A percentile compares a stretch with the other conserved stretches of the same genome.
phyloP scores from a whole-genome alignment of 345 rosid genomes.

The Eucalyptus marginata region DNA sequence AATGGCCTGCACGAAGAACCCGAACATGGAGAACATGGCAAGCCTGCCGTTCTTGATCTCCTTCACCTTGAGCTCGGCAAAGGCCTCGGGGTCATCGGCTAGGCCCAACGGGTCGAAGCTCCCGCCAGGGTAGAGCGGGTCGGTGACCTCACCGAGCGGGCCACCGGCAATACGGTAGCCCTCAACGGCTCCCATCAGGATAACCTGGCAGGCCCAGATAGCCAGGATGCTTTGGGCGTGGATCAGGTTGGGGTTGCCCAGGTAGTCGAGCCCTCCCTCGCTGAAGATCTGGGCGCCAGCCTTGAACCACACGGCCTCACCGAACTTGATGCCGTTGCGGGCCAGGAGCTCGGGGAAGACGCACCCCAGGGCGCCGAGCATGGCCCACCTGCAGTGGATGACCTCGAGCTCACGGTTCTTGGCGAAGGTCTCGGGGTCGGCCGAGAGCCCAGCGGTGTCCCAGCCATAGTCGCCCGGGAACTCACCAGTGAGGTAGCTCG shows the following conservation, averaged over 20 bases:
- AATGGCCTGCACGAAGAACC: slow-evolving; percentile 1
- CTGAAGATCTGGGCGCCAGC: neutral
- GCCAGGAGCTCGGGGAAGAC: slow-evolving; percentile 4
- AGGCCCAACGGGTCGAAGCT: slow-evolving; percentile 13
- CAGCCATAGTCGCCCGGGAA: slow-evolving; percentile 10
- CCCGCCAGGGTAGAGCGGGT: slow-evolving; percentile 8
- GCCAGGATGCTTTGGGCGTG: slow-evolving; percentile 14
- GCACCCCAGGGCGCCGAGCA: slow-evolving; percentile 6
- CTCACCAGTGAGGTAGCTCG: neutral
- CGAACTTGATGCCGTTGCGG: slow-evolving; percentile 2
- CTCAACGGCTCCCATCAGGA: slow-evolving; percentile 6
- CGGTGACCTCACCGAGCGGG: slow-evolving; percentile 2
- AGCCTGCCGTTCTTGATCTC: slow-evolving; percentile 14
- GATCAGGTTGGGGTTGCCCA: slow-evolving; percentile 7
- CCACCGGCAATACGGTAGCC: neutral
- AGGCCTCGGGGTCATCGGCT: slow-evolving; percentile 13
- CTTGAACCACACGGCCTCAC: slow-evolving; percentile 3
- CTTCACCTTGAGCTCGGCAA: slow-evolving; percentile 11
- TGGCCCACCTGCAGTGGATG: slow-evolving; percentile 10
- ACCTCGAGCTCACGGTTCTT: slow-evolving; percentile 7
- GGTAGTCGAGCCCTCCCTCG: slow-evolving; percentile 7
- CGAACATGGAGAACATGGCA: slow-evolving; percentile 11
- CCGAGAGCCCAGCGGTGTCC: neutral
- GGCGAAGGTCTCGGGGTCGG: slow-evolving; percentile 7
- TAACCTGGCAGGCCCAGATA: slow-evolving; percentile 1